phyloP scores from a whole-genome alignment of 73 alveolate species.

The Stentor roeselii region DNA sequence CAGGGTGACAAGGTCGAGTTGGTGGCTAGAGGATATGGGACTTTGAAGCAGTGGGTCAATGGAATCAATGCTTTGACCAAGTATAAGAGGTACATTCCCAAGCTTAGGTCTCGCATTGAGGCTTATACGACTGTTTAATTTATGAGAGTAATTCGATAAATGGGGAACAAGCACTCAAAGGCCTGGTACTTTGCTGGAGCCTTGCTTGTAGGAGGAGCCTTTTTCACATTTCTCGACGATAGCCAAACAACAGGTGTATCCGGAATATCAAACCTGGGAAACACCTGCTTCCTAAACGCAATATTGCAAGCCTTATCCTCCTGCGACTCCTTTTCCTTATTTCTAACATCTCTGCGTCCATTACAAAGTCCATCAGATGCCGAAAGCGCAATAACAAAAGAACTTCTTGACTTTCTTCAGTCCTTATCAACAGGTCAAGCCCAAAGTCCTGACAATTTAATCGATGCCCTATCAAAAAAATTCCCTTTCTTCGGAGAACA shows the following conservation, averaged over 20 bases:
- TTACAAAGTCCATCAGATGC: not conserved
- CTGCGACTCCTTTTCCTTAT: not conserved
- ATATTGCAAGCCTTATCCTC: constrained; percentile 11
- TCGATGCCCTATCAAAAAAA: not conserved
- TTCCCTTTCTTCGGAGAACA: constrained; percentile 13
- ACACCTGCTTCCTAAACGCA: constrained; percentile 14
- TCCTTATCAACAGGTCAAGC: not conserved
- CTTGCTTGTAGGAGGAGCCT: no score
- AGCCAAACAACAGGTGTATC: no score
- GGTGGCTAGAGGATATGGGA: constrained; percentile 1
- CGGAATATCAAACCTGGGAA: constrained; percentile 14
- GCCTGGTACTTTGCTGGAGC: no score
- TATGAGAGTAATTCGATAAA: no score
- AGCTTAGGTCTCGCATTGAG: constrained; percentile 1
- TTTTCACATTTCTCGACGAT: no score
- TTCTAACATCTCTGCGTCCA: not conserved
- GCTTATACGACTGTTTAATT: constrained; percentile 13
- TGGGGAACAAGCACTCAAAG: no score
- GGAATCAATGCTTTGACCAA: not conserved
- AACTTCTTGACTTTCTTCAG: not conserved
- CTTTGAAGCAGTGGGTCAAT: constrained; percentile 15
- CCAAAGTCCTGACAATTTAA: not conserved
- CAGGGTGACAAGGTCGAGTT: constrained; percentile 1
- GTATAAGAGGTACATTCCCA: not conserved
- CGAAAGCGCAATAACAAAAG: not conserved